These are phyloP conservation scores for Kockovaella imperatae DNA, from an alignment of 768 basidiomycete genomes.

Conservation along the genomic window DNA sequence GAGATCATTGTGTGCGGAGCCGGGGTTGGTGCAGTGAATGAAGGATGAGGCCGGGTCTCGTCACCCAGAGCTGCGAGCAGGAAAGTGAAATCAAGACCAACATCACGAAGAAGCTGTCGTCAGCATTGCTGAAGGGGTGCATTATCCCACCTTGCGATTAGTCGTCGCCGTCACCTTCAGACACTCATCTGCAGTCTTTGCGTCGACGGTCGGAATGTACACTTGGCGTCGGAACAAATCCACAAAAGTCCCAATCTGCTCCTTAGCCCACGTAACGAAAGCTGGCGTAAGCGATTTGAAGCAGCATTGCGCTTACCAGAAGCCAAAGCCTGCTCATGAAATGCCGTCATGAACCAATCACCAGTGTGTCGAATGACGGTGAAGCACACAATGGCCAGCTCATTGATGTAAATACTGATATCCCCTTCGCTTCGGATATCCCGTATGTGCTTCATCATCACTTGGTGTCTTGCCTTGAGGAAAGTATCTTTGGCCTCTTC, in stretches of 20 bases:
- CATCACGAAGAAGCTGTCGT: slow-evolving; percentile 73
- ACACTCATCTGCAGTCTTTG: slow-evolving; percentile 66
- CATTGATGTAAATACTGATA: slow-evolving; percentile 72
- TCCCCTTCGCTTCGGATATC: slow-evolving; percentile 86
- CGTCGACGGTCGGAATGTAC: slow-evolving; percentile 69
- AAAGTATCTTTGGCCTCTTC: slow-evolving; percentile 75
- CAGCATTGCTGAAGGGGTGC: background rate
- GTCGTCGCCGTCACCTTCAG: slow-evolving; percentile 67
- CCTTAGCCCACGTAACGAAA: slow-evolving; percentile 89
- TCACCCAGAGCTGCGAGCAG: slow-evolving; percentile 55
- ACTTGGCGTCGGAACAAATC: slow-evolving; percentile 85
- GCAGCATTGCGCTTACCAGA: slow-evolving; percentile 57
- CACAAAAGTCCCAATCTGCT: slow-evolving; percentile 72
- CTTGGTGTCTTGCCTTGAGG: slow-evolving; percentile 64
- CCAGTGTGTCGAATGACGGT: slow-evolving; percentile 94
- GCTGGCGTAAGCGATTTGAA: slow-evolving; percentile 51
- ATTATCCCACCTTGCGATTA: slow-evolving; percentile 63
- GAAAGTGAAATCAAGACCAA: slow-evolving; percentile 87
- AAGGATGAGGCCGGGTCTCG: slow-evolving; percentile 5
- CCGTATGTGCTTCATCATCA: slow-evolving; percentile 69
- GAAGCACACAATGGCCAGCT: slow-evolving; percentile 81
- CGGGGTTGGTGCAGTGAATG: slow-evolving; percentile 11
- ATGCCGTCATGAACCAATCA: slow-evolving; percentile 94
- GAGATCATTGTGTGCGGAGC: too few species aligned
- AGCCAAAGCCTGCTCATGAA: slow-evolving; percentile 88